Percentiles rank a stretch among this genome's conserved stretches.
Conservation (phyloP, 2,329 filamentous ascomycete species). For the Botryotinia calthae region DNA sequence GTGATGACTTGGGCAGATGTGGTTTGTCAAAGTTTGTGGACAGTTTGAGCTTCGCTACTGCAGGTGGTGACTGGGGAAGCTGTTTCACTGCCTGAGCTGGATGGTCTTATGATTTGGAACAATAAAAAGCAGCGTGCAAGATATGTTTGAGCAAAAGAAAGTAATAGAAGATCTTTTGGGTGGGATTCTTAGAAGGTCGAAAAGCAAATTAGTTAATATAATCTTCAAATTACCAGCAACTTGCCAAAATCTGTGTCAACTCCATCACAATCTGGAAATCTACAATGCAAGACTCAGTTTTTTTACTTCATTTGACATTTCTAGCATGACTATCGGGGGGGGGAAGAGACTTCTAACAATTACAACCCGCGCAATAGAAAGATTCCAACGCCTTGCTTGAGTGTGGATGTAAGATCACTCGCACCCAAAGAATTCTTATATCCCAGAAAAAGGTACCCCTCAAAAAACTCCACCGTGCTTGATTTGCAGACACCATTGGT, state of each 20-base stretch:
- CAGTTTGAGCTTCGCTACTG: constrained; percentile 69
- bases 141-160: background rate
- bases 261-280: too few relatives aligned
- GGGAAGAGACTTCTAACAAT: background rate
- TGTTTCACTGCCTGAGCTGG: constrained; percentile 48
- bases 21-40: constrained; percentile 67
- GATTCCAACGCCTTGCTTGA: constrained; percentile 14
- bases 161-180: background rate
- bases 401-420: constrained; percentile 8
- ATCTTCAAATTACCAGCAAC: background rate
- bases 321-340: background rate
- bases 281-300: background rate
- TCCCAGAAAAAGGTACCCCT: constrained; percentile 22
- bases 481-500: constrained; percentile 18
- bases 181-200: background rate
- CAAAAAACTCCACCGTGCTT: constrained; percentile 16
- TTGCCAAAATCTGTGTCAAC: background rate
- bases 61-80: constrained; percentile 69
- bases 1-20: constrained; percentile 70
- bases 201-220: background rate
- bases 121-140: background rate
- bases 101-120: background rate
- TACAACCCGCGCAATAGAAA: constrained; percentile 4
- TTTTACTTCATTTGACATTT: background rate
- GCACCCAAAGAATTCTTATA: constrained; percentile 16